These are phyloP conservation scores for Psophocarpus tetragonolobus DNA, from an alignment of 306 rosid genomes.

Conservation along the genomic window DNA sequence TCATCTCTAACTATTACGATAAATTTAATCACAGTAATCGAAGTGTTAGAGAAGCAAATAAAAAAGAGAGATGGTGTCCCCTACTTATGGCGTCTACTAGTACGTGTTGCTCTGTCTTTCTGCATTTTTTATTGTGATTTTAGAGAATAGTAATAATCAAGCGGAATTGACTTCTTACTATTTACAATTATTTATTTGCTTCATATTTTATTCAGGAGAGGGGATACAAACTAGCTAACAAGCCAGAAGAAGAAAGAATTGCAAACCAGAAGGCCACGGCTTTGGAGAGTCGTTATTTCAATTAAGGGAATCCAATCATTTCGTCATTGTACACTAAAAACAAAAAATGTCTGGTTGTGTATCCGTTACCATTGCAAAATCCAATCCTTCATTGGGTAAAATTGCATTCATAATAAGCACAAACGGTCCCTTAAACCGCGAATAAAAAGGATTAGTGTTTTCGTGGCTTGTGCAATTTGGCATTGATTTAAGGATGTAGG, in stretches of 20 bases:
- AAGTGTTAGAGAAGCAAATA: slow-evolving; percentile 57
- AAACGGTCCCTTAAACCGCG: not conserved
- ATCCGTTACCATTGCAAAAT: not conserved
- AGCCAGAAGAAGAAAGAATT: slow-evolving; percentile 63
- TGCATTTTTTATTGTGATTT: not conserved
- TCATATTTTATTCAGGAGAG: slow-evolving; percentile 58
- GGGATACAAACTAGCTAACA: slow-evolving; percentile 57
- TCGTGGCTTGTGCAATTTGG: slow-evolving; percentile 12
- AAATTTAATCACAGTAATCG: slow-evolving; percentile 51
- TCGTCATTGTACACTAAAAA: too few species aligned
- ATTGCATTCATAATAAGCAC: not conserved
- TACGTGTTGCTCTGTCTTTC: slow-evolving; percentile 16
- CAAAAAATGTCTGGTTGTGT: not conserved
- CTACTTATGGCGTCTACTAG: slow-evolving; percentile 78
- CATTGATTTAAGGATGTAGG: slow-evolving; percentile 2
- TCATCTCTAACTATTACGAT: slow-evolving; percentile 12
- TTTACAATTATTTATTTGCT: not conserved
- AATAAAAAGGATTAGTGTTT: too few species aligned
- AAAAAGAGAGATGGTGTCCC: slow-evolving; percentile 67
- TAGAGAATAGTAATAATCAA: not conserved
- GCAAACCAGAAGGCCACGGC: slow-evolving; percentile 60
- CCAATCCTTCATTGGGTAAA: not conserved
- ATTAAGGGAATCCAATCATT: slow-evolving; percentile 29
- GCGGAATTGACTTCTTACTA: not conserved
- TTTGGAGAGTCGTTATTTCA: slow-evolving; percentile 67